These are phyloP conservation scores for Hyaloscypha variabilis DNA, from an alignment of 495 filamentous ascomycete species.

Conservation along the genomic window DNA sequence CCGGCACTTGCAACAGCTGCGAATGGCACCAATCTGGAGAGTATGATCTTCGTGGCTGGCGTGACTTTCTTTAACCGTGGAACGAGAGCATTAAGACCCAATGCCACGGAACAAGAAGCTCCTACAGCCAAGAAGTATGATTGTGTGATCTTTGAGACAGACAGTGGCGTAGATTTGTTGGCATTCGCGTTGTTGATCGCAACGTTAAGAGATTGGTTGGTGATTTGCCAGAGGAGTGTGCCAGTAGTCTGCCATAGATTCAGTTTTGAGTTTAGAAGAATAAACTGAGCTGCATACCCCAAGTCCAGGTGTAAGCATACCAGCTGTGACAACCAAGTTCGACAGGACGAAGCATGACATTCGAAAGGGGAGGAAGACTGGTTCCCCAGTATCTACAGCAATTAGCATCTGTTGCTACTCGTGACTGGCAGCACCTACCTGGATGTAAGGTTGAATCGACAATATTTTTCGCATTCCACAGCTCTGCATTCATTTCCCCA, in stretches of 20 bases:
- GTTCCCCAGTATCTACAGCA: slow-evolving; percentile 74
- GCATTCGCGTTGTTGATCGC: slow-evolving; percentile 96
- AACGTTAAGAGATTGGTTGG: slow-evolving; percentile 97
- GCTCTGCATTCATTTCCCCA: slow-evolving; percentile 78
- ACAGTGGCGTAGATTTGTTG: slow-evolving; percentile 91
- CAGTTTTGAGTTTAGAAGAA: slow-evolving; percentile 25
- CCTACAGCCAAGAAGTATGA: slow-evolving; percentile 92
- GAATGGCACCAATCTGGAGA: slow-evolving; percentile 87
- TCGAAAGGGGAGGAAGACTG: slow-evolving; percentile 91
- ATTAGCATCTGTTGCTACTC: slow-evolving; percentile 33
- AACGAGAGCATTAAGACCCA: slow-evolving; percentile 89
- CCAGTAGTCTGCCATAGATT: slow-evolving; percentile 66
- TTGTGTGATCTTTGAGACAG: slow-evolving; percentile 74
- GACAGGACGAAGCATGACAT: slow-evolving; percentile 96
- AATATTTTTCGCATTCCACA: slow-evolving; percentile 96
- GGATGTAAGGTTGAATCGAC: slow-evolving; percentile 95
- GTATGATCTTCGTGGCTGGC: slow-evolving; percentile 71
- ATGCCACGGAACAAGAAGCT: slow-evolving; percentile 88
- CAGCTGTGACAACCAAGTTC: slow-evolving; percentile 94
- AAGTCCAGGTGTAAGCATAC: slow-evolving; percentile 92
- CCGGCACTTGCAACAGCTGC: slow-evolving; percentile 90
- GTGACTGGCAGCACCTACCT: slow-evolving; percentile 49
- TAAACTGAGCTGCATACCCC: slow-evolving; percentile 46
- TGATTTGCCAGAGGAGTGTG: slow-evolving; percentile 91
- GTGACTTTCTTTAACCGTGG: slow-evolving; percentile 78